These are phyloP conservation scores for Nematodospora valgi DNA, from an alignment of 805 yeast genomes.

Conservation along the genomic window DNA sequence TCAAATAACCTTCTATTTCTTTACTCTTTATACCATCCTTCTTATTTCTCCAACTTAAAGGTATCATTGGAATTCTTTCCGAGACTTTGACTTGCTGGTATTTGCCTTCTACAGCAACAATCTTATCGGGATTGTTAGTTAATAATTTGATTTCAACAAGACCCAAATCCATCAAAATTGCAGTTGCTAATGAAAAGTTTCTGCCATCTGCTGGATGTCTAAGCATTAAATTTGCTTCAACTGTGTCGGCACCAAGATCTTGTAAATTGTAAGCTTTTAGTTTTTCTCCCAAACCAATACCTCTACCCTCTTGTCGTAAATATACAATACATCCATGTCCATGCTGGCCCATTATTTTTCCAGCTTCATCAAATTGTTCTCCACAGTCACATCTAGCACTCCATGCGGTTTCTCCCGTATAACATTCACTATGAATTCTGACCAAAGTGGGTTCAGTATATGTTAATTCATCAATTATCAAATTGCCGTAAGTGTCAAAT, in stretches of 20 bases:
- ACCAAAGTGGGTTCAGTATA: conserved; percentile 57
- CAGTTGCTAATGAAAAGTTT: conserved; percentile 89
- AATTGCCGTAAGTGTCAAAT: conserved; percentile 33
- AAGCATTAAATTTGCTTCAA: conserved; percentile 86
- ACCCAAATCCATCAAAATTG: conserved; percentile 82
- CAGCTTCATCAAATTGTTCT: conserved; percentile 98
- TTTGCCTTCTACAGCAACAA: conserved; percentile 89
- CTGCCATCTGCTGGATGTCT: conserved; percentile 99
- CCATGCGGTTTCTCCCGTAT: conserved; percentile 99
- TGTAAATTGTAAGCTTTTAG: conserved; percentile 94
- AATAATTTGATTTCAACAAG: conserved; percentile 66
- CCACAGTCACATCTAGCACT: conserved; percentile 99
- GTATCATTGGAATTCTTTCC: conserved; percentile 95
- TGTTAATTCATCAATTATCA: conserved; percentile 25
- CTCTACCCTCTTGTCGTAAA: conserved; percentile 96
- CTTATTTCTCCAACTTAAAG: conserved; percentile 71
- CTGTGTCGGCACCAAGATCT: conserved; percentile 98
- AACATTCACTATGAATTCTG: conserved; percentile 94
- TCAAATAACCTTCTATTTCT: conserved; percentile 89
- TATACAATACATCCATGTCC: conserved; percentile 96
- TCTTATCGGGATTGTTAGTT: conserved; percentile 96
- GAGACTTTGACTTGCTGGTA: conserved; percentile 69
- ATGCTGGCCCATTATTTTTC: conserved; percentile 78
- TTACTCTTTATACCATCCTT: conserved; percentile 68
- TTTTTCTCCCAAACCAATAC: conserved; percentile 97